Percentiles rank a stretch among this genome's conserved stretches.
phyloP scores from a whole-genome alignment of 352 stramenopile species.

The Halophytophthora polymorphica region DNA sequence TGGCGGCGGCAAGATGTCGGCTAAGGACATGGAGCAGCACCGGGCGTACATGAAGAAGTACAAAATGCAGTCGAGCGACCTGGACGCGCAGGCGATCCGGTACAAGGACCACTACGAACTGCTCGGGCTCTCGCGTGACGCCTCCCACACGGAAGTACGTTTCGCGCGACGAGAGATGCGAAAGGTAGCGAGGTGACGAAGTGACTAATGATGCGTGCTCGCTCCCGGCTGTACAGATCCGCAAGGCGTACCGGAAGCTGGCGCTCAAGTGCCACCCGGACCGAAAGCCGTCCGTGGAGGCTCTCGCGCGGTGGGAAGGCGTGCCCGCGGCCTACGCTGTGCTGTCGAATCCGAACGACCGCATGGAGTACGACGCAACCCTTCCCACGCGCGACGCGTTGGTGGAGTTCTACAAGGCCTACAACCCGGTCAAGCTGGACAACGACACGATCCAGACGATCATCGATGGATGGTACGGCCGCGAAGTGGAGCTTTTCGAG shows the following conservation, averaged over 20 bases:
- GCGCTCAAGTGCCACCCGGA: conserved; percentile 88
- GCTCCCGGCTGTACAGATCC: conserved; percentile 68
- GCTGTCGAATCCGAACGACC: conserved; percentile 77
- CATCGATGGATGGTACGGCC: conserved; percentile 82
- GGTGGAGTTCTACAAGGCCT: conserved; percentile 78
- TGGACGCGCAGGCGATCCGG: conserved; percentile 47
- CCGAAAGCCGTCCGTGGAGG: conserved; percentile 85
- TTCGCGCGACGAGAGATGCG: not conserved
- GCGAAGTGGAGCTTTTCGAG: conserved; percentile 82
- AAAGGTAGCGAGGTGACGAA: conserved; percentile 3
- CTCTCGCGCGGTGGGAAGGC: conserved; percentile 71
- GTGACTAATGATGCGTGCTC: not conserved
- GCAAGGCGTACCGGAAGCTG: conserved; percentile 87
- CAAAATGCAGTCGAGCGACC: conserved; percentile 74
- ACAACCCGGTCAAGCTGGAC: conserved; percentile 84
- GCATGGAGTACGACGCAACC: conserved; percentile 74
- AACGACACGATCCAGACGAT: conserved; percentile 85
- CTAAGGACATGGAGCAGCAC: conserved; percentile 81
- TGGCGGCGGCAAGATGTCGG: conserved; percentile 30
- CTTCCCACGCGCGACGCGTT: conserved; percentile 72
- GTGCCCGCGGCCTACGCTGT: conserved; percentile 72
- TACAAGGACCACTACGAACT: conserved; percentile 85
- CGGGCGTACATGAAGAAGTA: conserved; percentile 90
- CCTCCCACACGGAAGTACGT: conserved; percentile 65
- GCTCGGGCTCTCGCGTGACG: conserved; percentile 49